Evolutionary conservation across 1,284 basidiomycete species (phyloP), one percentile per base, ranked within the genome.

Genomic region (Apiotrichum montevideense): DNA sequence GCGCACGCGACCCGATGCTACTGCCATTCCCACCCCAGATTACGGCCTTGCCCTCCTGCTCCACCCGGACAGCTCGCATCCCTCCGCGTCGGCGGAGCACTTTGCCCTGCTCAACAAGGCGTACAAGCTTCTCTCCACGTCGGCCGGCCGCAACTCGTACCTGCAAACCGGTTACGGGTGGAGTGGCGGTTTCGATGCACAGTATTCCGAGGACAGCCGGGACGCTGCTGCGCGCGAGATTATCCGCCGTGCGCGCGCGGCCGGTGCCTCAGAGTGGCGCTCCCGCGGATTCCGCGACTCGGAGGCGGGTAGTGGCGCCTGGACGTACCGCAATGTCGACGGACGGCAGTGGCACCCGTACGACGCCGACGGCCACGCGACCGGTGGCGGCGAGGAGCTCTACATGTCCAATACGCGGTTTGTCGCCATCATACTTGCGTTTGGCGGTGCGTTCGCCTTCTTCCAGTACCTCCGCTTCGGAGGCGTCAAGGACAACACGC

Each of bases 1-100:
- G 29, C 29, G 29, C 29, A 29, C 29, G 29, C 29, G 29, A 29
- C 29, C 29, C 29, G 3, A 29, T 29, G 29, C 29, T 3, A 29
- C 29, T 29, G 3, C 29, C 29, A 29, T 29, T 29, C 29, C 29
- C 32, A 51, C 39, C 29, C 9, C 56, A 77, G 74, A 77, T 54
- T 77, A 77, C 61, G 63, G 64, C 40, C 69, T 77, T 29, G 75
- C 75, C 2, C 61, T 73, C 8, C 50, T 77, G 7, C 64, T 75
- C n/a, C 75, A 77, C 58, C 75, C 75, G 6, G 75, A 77, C 58
- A 70, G 71, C 5, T 65, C 66, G 5, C 73, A 77, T 58, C 73
- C 73, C 2, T 72, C 73, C 3, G 67, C 75, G 3, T 74, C 69
- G 0, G 66, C 70, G 1, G 64, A 69, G 14, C 64, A 76, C 59